phyloP scores from a whole-genome alignment of 2,329 filamentous ascomycete genomes.

The Colletotrichum cuscutae region DNA sequence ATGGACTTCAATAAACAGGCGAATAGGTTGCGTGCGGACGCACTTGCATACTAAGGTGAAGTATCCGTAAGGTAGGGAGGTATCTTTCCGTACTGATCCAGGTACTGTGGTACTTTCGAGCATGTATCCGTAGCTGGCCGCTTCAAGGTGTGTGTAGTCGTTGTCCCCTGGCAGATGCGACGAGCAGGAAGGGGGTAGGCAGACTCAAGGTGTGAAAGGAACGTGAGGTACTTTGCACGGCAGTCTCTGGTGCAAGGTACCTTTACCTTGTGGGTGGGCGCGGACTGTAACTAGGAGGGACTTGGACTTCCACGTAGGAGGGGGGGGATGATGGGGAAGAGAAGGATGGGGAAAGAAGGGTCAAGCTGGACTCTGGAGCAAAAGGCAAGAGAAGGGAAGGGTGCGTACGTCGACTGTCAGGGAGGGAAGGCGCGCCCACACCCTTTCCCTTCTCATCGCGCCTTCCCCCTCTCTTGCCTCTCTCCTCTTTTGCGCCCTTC shows the following conservation, averaged over 20 bases:
- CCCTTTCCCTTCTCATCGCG: constrained; percentile 4
- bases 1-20: not conserved
- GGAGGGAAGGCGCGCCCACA: constrained; percentile 33
- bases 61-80: not conserved
- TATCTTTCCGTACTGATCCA: constrained; percentile 19
- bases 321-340: constrained; percentile 11
- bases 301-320: not conserved
- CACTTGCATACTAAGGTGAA: not conserved
- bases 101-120: constrained; percentile 24
- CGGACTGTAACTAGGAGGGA: constrained; percentile 5
- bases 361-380: constrained; percentile 11
- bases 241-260: constrained; percentile 18
- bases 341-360: constrained; percentile 24
- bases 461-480: constrained; percentile 29
- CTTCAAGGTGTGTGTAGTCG: constrained; percentile 1
- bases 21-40: constrained; percentile 17
- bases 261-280: constrained; percentile 25
- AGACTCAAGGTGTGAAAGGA: constrained; percentile 6
- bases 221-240: constrained; percentile 21
- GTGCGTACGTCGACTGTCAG: constrained; percentile 19
- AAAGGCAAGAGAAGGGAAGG: constrained; percentile 4
- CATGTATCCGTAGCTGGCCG: constrained; percentile 1
- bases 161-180: constrained; percentile 2
- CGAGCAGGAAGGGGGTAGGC: constrained; percentile 2
- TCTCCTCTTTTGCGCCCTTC: constrained; percentile 9